Evolutionary conservation across 2,329 filamentous ascomycete genomes (phyloP).

Genomic region (Microdochium trichocladiopsis): DNA sequence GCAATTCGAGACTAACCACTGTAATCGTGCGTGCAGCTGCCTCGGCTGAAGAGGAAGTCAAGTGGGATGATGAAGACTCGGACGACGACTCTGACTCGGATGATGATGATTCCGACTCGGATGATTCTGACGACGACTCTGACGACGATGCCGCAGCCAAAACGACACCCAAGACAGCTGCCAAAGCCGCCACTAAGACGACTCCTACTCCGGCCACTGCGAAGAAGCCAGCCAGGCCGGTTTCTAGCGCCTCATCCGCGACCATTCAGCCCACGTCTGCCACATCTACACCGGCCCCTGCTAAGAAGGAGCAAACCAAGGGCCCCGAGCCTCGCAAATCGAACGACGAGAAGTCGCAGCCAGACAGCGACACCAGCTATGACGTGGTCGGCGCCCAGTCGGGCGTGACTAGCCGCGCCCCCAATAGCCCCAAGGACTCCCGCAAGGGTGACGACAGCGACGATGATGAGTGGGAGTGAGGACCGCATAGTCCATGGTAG

Average conservation of each 20-base stretch:
- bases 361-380: slow-evolving; percentile 93
- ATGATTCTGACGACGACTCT: slow-evolving; percentile 26
- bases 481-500: not conserved
- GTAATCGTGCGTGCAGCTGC: slow-evolving; percentile 45
- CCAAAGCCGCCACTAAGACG: slow-evolving; percentile 20
- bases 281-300: slow-evolving; percentile 4
- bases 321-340: slow-evolving; percentile 63
- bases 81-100: slow-evolving; percentile 64
- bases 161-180: slow-evolving; percentile 14
- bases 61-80: slow-evolving; percentile 58
- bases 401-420: slow-evolving; percentile 70
- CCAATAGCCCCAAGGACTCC: slow-evolving; percentile 54
- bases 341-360: slow-evolving; percentile 82
- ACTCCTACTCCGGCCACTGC: slow-evolving; percentile 27
- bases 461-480: slow-evolving; percentile 36
- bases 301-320: slow-evolving; percentile 42
- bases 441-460: slow-evolving; percentile 57
- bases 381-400: slow-evolving; percentile 80
- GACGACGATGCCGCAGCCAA: slow-evolving; percentile 28
- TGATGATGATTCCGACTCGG: slow-evolving; percentile 28
- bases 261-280: slow-evolving; percentile 46
- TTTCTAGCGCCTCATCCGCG: slow-evolving; percentile 49
- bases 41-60: slow-evolving; percentile 63
- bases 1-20: not conserved
- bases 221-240: slow-evolving; percentile 29